Evolutionary conservation across 2,329 filamentous ascomycete genomes (phyloP).

Genomic region (Monosporascus sp.): DNA sequence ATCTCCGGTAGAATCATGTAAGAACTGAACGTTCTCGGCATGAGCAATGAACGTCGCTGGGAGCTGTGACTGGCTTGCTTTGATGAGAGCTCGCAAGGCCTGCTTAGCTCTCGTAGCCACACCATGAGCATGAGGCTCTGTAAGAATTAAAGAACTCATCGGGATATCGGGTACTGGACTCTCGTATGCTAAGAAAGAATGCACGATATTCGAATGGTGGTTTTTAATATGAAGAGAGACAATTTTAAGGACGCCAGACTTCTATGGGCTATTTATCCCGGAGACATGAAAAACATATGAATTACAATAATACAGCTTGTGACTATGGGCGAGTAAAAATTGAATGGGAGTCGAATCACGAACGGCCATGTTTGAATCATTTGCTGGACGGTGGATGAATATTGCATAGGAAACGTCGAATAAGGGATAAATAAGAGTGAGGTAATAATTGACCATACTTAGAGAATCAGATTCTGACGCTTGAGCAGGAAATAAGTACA

Average conservation of each 20-base stretch:
- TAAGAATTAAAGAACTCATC: not conserved
- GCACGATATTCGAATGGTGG: not conserved
- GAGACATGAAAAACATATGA: not conserved
- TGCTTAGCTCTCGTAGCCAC: not conserved
- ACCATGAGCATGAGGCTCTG: not conserved
- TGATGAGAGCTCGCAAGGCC: not conserved
- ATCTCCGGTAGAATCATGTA: conserved; percentile 22
- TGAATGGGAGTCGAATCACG: not conserved
- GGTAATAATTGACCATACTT: too few relatives aligned
- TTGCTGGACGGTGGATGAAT: not conserved
- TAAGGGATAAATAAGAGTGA: too few relatives aligned
- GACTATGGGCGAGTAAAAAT: not conserved
- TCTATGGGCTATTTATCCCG: not conserved
- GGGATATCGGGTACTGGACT: not conserved
- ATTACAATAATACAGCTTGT: not conserved
- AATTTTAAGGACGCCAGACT: not conserved
- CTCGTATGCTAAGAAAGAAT: not conserved
- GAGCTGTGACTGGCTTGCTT: conserved; percentile 23
- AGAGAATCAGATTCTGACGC: not conserved
- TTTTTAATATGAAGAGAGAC: not conserved
- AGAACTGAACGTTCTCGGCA: conserved; percentile 24
- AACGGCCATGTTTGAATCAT: not conserved
- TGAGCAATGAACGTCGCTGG: conserved; percentile 25
- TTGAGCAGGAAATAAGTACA: not conserved
- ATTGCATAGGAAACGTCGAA: not conserved